These are phyloP conservation scores for Hypomontagnella submonticulosa DNA, from an alignment of 495 filamentous ascomycete species.

Conservation along the genomic window DNA sequence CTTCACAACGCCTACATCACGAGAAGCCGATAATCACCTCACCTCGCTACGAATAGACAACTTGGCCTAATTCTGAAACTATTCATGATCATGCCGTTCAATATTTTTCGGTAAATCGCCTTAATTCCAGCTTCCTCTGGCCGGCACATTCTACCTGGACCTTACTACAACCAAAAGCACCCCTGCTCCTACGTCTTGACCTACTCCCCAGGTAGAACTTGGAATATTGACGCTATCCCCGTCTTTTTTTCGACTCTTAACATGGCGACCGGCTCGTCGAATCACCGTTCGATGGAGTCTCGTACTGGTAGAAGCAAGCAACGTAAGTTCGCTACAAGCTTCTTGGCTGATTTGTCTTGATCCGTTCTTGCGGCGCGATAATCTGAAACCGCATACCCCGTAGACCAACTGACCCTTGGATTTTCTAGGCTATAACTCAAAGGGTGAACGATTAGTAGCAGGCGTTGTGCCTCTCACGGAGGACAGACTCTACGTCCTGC, in stretches of 20 bases:
- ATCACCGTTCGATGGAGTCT: conserved; percentile 78
- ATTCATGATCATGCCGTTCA: conserved; percentile 50
- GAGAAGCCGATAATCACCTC: conserved; percentile 29
- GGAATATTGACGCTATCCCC: conserved; percentile 31
- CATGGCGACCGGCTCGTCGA: conserved; percentile 50
- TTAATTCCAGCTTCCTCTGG: conserved; percentile 49
- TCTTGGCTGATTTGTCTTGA: conserved; percentile 36
- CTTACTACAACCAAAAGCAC: conserved; percentile 38
- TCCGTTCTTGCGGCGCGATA: conserved; percentile 38
- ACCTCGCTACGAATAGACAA: conserved; percentile 24
- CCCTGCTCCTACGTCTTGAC: conserved; percentile 33
- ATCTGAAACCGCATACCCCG: conserved; percentile 43
- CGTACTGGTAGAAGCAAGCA: conserved; percentile 80
- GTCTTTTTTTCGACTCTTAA: conserved; percentile 26
- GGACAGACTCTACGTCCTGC: conserved; percentile 78
- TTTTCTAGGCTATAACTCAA: conserved; percentile 82
- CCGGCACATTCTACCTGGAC: conserved; percentile 40
- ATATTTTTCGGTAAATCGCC: conserved; percentile 48
- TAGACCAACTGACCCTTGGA: conserved; percentile 54
- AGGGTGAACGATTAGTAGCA: conserved; percentile 94
- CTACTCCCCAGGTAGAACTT: conserved; percentile 26
- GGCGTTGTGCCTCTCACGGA: conserved; percentile 83
- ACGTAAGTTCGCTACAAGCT: conserved; percentile 68
- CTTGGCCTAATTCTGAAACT: conserved; percentile 32
- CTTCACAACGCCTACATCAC: conserved; percentile 26